Conservation (phyloP, 768 basidiomycete species). For the Amanita rimosa region DNA sequence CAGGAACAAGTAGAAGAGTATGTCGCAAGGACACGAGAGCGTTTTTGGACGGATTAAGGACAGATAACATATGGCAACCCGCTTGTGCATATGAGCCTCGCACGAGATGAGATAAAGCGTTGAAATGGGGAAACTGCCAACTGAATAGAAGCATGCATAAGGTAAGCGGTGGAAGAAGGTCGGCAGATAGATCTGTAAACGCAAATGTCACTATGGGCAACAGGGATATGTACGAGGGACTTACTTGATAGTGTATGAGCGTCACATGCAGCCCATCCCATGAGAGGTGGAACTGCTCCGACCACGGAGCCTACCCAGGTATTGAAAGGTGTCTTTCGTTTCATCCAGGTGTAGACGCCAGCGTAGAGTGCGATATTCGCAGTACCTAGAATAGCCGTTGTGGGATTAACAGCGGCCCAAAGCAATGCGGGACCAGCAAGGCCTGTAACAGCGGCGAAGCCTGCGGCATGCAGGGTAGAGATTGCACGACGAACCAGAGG, state of each 20-base stretch:
- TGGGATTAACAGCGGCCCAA: conserved; percentile 75
- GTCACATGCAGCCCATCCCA: conserved; percentile 98
- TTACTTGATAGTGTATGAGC: conserved; percentile 35
- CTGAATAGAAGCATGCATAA: conserved; percentile 82
- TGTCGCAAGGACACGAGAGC: conserved; percentile 81
- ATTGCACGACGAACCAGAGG: conserved; percentile 84
- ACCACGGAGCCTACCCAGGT: conserved; percentile 95
- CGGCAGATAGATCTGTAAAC: conserved; percentile 49
- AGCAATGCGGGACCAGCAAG: conserved; percentile 69
- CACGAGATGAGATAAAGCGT: conserved; percentile 79
- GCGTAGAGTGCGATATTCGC: conserved; percentile 86
- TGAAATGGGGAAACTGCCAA: conserved; percentile 99
- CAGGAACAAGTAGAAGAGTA: conserved; percentile 59
- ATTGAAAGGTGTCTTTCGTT: conserved; percentile 70
- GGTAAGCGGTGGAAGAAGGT: conserved; percentile 70
- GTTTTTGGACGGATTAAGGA: conserved; percentile 68
- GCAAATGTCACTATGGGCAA: conserved; percentile 47
- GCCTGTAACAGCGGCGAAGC: conserved; percentile 71
- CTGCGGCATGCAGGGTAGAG: conserved; percentile 71
- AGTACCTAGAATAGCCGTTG: conserved; percentile 74
- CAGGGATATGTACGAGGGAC: conserved; percentile 43
- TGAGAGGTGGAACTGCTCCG: conserved; percentile 86
- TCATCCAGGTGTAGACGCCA: conserved; percentile 86
- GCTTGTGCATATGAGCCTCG: conserved; percentile 85
- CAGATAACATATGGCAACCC: conserved; percentile 89